These are phyloP conservation scores for Porcisia hertigi DNA, from an alignment of 208 protist genomes.

Conservation along the genomic window DNA sequence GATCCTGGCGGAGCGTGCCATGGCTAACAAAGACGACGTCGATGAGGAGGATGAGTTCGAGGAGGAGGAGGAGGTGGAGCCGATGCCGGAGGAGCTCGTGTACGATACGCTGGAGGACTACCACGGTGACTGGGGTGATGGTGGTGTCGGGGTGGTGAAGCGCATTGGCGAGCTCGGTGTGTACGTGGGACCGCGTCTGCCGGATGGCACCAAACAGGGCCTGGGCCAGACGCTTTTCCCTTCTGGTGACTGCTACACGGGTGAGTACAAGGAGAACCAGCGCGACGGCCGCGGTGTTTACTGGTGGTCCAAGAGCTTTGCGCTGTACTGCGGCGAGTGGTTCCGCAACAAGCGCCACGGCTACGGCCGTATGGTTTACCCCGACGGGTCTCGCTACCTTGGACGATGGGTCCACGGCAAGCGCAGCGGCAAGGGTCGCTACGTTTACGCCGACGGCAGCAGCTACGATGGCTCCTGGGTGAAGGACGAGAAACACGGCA, in stretches of 20 bases:
- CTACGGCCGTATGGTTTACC: conserved; percentile 85
- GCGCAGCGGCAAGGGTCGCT: conserved; percentile 75
- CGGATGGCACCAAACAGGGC: conserved; percentile 86
- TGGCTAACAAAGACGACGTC: conserved; percentile 20
- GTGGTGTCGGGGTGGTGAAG: conserved; percentile 76
- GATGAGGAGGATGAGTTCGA: conserved; percentile 51
- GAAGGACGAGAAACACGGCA: conserved; percentile 75
- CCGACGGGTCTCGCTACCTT: conserved; percentile 82
- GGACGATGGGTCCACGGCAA: conserved; percentile 70
- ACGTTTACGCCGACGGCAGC: conserved; percentile 85
- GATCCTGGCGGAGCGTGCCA: conserved; percentile 47
- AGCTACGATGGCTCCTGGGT: conserved; percentile 84
- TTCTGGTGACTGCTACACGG: conserved; percentile 86
- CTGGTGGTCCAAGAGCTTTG: conserved; percentile 62
- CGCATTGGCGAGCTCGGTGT: conserved; percentile 90
- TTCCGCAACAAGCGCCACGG: conserved; percentile 69
- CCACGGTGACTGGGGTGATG: conserved; percentile 83
- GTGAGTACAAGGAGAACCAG: conserved; percentile 81
- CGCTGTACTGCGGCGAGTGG: conserved; percentile 81
- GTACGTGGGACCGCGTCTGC: conserved; percentile 66
- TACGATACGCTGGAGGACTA: conserved; percentile 81
- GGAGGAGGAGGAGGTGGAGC: conserved; percentile 78
- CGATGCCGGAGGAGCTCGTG: conserved; percentile 84
- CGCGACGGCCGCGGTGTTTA: conserved; percentile 80
- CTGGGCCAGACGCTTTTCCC: conserved; percentile 86